These are phyloP conservation scores for Boletus rufocinnamomeus DNA, from an alignment of 768 basidiomycete species.

Conservation along the genomic window DNA sequence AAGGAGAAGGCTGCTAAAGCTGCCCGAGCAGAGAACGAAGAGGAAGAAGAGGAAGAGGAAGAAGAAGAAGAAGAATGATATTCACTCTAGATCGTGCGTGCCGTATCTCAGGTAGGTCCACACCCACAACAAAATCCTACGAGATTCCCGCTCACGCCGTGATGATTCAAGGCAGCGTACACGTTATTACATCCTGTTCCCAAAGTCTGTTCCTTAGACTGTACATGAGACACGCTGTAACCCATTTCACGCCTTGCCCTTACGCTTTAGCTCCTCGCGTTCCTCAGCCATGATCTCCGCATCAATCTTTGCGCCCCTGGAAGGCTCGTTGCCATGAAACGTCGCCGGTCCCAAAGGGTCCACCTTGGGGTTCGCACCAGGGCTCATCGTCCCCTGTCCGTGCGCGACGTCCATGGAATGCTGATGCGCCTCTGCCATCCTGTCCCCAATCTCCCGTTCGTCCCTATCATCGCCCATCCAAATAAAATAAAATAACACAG, in stretches of 20 bases:
- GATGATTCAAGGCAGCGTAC: background rate
- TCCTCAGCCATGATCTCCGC: constrained; percentile 56
- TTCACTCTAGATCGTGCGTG: background rate
- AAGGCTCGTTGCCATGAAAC: constrained; percentile 59
- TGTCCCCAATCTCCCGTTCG: constrained; percentile 44
- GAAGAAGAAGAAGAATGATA: constrained; percentile 38
- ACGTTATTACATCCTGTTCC: background rate
- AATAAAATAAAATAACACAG: background rate
- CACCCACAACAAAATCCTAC: background rate
- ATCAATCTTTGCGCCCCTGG: constrained; percentile 59
- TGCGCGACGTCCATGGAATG: constrained; percentile 31
- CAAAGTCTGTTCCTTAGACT: background rate
- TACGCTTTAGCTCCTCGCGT: constrained; percentile 46
- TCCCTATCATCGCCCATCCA: constrained; percentile 33
- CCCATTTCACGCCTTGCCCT: constrained; percentile 37
- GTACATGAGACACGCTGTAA: background rate
- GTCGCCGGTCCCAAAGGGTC: constrained; percentile 53
- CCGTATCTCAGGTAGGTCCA: background rate
- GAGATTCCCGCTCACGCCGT: background rate
- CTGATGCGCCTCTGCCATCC: constrained; percentile 36
- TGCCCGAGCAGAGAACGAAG: constrained; percentile 48
- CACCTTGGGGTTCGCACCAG: constrained; percentile 33
- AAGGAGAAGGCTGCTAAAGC: constrained; percentile 54
- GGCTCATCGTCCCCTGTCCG: constrained; percentile 31
- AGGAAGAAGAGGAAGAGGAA: constrained; percentile 43